Evolutionary conservation across 2,329 filamentous ascomycete species (phyloP), one percentile per base, ranked within the genome.

Genomic region (Xylaria polymorpha): DNA sequence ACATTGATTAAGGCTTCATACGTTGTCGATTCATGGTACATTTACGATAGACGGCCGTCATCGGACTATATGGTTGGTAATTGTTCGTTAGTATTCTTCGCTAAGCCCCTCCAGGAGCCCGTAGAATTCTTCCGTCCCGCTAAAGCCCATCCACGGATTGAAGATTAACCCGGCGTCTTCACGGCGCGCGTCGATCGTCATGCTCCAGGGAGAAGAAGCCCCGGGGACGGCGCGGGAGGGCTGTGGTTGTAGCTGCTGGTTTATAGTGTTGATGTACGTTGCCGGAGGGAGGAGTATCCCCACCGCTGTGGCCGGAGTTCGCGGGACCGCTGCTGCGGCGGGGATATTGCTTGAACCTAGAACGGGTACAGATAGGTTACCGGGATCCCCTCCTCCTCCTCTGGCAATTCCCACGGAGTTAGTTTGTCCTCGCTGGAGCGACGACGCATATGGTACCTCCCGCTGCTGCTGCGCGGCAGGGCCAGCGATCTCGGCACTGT

Each of bases 401-500:
- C 43, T 44, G 18, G 15, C 7, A 3, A 51, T 51, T 32, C 48
- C 48, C 25, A 9, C 48, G 6, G 25, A 25, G 22, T 9, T 18
- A 12, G 25, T 10, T 9, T 15, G 32, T 8, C 9, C 10, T 10
- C 12, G 50, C 29, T 5, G 50, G 29, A 53, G 32, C 6, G 53
- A 22, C 4, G 32, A 20, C n/a, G 43, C n/a, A 10, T 39, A 56
- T 4, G 53, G 2, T 1, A 32, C 8, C 15, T 9, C 3, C 46
- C 35, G 22, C 41, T 37, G 32, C 50, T 43, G 5, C 39, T n/a
- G 4, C 12, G 22, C 10, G 5, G 43, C 14, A 29, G 69, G 57
- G 1, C 66, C 70, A 2, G 72, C 76, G 41, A 78, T 75, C 60
- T 81, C 77, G 51, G 79, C 75, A 41, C 80, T 81, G 62, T 82